Percentiles rank a stretch among this genome's conserved stretches.
Evolutionary conservation across 208 protist genomes (phyloP).

Genomic region (Strigomonas culicis): DNA sequence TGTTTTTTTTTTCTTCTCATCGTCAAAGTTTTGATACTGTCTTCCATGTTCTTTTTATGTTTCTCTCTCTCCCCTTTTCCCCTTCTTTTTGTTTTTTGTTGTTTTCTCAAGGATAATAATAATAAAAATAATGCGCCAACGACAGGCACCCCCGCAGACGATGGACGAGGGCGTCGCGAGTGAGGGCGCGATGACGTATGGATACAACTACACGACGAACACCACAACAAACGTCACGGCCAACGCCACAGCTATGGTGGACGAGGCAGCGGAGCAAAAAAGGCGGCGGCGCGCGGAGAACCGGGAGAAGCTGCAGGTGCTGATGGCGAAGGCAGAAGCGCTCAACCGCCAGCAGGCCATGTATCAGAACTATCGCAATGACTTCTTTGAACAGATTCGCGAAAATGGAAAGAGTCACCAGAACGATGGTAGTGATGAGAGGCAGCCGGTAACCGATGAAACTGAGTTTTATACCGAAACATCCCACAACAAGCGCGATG

Average conservation of each 20-base stretch:
- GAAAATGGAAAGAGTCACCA: not conserved
- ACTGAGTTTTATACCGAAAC: not conserved
- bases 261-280: not conserved
- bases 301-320: not conserved
- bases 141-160: not conserved
- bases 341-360: no score
- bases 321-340: no score
- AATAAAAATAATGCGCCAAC: conserved; percentile 5
- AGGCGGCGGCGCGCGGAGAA: not conserved
- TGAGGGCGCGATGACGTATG: not conserved
- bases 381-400: not conserved
- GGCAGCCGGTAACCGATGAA: not conserved
- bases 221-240: no score
- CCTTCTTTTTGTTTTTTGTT: not conserved
- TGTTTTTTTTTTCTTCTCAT: not conserved
- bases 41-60: not conserved
- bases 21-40: not conserved
- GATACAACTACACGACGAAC: no score
- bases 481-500: not conserved
- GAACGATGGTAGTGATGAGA: not conserved
- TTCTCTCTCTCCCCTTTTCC: not conserved
- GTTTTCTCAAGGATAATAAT: conserved; percentile 3
- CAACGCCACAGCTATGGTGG: no score
- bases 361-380: not conserved
- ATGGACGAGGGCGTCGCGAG: not conserved